These are phyloP conservation scores for Exutisphaerella laricina DNA, from an alignment of 2,329 filamentous ascomycete genomes.

Conservation along the genomic window DNA sequence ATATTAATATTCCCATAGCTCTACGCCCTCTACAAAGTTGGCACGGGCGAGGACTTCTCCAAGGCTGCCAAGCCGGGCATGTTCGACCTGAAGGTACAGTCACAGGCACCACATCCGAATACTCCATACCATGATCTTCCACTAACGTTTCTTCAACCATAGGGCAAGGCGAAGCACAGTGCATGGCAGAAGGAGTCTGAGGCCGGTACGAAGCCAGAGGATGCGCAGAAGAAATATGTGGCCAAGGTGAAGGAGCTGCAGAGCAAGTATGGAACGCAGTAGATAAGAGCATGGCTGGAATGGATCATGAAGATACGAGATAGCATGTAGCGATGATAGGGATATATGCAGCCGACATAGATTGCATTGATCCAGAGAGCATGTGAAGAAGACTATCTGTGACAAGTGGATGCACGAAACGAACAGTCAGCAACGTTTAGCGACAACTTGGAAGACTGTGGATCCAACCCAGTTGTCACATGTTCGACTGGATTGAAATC, in stretches of 20 bases:
- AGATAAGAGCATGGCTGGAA: too few species aligned
- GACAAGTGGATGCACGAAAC: too few species aligned
- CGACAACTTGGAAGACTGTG: too few species aligned
- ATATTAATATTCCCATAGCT: background rate
- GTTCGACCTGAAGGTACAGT: conserved; percentile 4
- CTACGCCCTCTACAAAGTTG: conserved; percentile 7
- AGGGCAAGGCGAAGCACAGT: conserved; percentile 67
- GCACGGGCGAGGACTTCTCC: conserved; percentile 1
- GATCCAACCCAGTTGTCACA: too few species aligned
- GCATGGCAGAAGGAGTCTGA: conserved; percentile 70
- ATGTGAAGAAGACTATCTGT: too few species aligned
- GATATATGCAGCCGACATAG: too few species aligned
- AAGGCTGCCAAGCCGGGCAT: conserved; percentile 3
- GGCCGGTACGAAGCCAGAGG: conserved; percentile 54
- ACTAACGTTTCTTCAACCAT: background rate
- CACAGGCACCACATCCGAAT: too few species aligned
- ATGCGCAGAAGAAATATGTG: conserved; percentile 74
- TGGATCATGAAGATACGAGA: too few species aligned
- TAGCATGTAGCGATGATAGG: too few species aligned
- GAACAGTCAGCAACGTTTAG: too few species aligned
- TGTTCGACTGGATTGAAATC: too few species aligned
- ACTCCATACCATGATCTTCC: background rate
- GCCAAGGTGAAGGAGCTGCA: conserved; percentile 66
- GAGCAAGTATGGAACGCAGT: conserved; percentile 52
- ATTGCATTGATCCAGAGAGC: too few species aligned